Percentiles rank a stretch among this genome's conserved stretches.
Conservation (phyloP, 2,329 filamentous ascomycete species). For the Nothopassalora personata region DNA sequence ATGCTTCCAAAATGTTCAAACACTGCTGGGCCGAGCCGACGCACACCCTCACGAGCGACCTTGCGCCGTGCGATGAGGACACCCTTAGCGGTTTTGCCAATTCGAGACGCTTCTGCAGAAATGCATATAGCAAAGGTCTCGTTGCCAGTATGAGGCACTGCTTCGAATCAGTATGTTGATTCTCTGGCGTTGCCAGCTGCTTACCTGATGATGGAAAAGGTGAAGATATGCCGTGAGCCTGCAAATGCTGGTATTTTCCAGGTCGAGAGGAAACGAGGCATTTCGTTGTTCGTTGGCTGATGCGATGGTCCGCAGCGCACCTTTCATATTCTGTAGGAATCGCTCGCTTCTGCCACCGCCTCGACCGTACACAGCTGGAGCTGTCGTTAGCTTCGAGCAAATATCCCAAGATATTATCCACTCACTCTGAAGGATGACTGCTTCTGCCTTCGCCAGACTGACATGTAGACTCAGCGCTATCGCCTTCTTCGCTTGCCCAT, state of each 20-base stretch:
- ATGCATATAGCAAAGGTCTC: slow-evolving; percentile 7
- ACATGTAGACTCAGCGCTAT: slow-evolving; percentile 43
- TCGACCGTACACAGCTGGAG: slow-evolving; percentile 20
- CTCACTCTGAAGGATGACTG: slow-evolving; percentile 43
- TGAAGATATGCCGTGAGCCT: slow-evolving; percentile 22
- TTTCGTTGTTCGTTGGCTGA: slow-evolving; percentile 20
- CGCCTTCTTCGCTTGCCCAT: slow-evolving; percentile 36
- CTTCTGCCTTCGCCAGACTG: slow-evolving; percentile 42
- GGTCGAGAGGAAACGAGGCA: slow-evolving; percentile 14
- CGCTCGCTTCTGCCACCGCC: slow-evolving; percentile 16
- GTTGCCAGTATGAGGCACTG: slow-evolving; percentile 14
- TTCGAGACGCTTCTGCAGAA: slow-evolving; percentile 8
- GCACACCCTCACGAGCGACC: slow-evolving; percentile 8
- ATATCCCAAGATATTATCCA: neutral
- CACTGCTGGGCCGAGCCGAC: slow-evolving; percentile 11
- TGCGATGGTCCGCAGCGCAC: slow-evolving; percentile 20
- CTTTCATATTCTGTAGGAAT: slow-evolving; percentile 21
- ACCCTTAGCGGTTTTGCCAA: slow-evolving; percentile 3
- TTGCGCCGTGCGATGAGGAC: slow-evolving; percentile 9
- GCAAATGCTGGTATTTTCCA: slow-evolving; percentile 5
- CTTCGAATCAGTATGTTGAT: neutral
- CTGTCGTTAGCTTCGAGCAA: neutral
- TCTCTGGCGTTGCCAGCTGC: neutral
- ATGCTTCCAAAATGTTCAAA: slow-evolving; percentile 10
- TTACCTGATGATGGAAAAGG: slow-evolving; percentile 23